Evolutionary conservation across 129 eudicot genomes (phyloP).

Genomic region (Oenanthe sinensis): DNA sequence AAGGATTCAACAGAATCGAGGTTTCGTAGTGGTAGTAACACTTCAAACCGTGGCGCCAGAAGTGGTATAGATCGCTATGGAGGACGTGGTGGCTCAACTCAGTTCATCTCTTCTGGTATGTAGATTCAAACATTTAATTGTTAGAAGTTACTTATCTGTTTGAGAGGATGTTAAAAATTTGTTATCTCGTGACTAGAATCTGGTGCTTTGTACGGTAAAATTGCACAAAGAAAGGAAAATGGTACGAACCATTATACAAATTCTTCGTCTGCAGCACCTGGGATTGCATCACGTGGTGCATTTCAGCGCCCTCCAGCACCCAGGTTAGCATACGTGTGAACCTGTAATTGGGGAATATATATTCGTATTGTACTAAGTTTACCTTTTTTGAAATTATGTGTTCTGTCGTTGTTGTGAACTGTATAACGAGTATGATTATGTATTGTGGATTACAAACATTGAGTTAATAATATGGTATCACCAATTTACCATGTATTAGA

Average conservation of each 20-base stretch:
- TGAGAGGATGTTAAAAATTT: not conserved
- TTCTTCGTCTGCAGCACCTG: conserved; percentile 33
- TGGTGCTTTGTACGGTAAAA: conserved; percentile 30
- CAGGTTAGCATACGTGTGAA: conserved; percentile 30
- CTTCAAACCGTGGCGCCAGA: conserved; percentile 33
- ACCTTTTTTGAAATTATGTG: not conserved
- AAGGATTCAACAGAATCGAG: conserved; percentile 42
- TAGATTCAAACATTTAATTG: not conserved
- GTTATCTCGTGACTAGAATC: conserved; percentile 3
- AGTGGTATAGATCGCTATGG: conserved; percentile 8
- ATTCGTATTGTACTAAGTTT: not conserved
- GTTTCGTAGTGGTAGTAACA: conserved; percentile 32
- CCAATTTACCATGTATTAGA: not conserved
- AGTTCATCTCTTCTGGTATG: conserved; percentile 41
- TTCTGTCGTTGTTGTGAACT: not conserved
- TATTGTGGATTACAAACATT: not conserved
- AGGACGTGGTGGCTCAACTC: conserved; percentile 13
- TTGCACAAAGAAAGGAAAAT: conserved; percentile 55
- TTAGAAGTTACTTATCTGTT: conserved; percentile 7
- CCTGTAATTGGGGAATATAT: not conserved
- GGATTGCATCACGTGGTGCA: conserved; percentile 33
- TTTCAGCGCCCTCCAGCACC: conserved; percentile 32
- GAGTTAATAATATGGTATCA: not conserved
- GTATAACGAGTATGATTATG: not conserved
- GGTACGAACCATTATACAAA: conserved; percentile 50